phyloP scores from a whole-genome alignment of 495 filamentous ascomycete species.

The Penicillium verhagenii region DNA sequence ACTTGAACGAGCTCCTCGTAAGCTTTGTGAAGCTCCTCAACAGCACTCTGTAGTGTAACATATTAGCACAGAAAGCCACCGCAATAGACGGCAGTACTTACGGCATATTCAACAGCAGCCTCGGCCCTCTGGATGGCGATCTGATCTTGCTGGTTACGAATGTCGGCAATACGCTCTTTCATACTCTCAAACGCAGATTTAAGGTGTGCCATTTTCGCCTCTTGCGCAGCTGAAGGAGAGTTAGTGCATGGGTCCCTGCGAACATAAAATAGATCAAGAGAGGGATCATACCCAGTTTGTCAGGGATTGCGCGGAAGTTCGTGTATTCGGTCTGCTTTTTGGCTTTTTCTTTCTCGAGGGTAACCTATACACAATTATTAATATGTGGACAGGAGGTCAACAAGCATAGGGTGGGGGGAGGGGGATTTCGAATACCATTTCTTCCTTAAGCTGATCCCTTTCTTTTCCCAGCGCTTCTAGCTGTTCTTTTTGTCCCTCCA shows the following conservation, averaged over 20 bases:
- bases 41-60: constrained; percentile 49
- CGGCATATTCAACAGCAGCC: constrained; percentile 62
- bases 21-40: constrained; percentile 56
- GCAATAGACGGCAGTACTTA: constrained; percentile 30
- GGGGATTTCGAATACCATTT: constrained; percentile 51
- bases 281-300: constrained; percentile 60
- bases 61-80: constrained; percentile 10
- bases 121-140: constrained; percentile 61
- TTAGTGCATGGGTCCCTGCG: constrained; percentile 10
- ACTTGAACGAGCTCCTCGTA: constrained; percentile 65
- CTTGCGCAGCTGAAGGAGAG: constrained; percentile 47
- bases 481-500: constrained; percentile 30
- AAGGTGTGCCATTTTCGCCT: constrained; percentile 46
- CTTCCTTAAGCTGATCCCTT: constrained; percentile 17
- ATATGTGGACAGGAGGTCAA: neutral
- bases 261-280: neutral
- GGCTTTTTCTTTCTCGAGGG: constrained; percentile 52
- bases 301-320: constrained; percentile 64
- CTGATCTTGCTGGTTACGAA: constrained; percentile 54
- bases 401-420: neutral
- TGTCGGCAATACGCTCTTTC: constrained; percentile 35
- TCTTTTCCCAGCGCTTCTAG: constrained; percentile 40
- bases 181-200: constrained; percentile 43
- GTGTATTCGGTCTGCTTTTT: constrained; percentile 58
- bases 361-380: constrained; percentile 31